Percentiles rank a stretch among this genome's conserved stretches.
phyloP scores from a whole-genome alignment of 306 rosid species.

The Cicer judaicum region DNA sequence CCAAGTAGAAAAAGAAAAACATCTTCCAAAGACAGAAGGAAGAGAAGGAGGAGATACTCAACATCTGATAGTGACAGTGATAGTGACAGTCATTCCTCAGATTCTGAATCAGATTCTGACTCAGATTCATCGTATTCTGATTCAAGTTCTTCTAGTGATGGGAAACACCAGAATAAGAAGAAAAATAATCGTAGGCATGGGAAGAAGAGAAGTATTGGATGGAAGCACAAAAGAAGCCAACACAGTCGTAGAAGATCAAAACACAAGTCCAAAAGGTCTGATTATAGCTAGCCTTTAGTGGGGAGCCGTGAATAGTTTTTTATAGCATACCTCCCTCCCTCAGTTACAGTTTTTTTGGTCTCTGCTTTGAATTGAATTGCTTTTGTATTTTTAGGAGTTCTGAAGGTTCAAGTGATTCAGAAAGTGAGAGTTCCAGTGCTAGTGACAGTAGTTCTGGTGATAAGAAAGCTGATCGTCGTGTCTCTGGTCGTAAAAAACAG shows the following conservation, averaged over 20 bases:
- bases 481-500: conserved; percentile 52
- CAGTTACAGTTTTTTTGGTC: conserved; percentile 39
- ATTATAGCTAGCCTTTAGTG: conserved; percentile 38
- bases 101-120: conserved; percentile 60
- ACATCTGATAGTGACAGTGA: conserved; percentile 74
- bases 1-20: conserved; percentile 60
- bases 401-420: conserved; percentile 68
- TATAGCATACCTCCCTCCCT: conserved; percentile 15
- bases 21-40: conserved; percentile 60
- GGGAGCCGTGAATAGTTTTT: conserved; percentile 12
- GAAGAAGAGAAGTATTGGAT: conserved; percentile 66
- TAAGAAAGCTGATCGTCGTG: conserved; percentile 49
- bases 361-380: conserved; percentile 42
- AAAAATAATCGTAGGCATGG: conserved; percentile 60
- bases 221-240: conserved; percentile 62
- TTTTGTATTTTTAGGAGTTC: conserved; percentile 60
- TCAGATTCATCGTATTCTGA: conserved; percentile 71
- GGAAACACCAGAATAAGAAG: conserved; percentile 69
- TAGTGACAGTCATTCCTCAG: conserved; percentile 60
- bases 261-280: conserved; percentile 68
- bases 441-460: conserved; percentile 68
- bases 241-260: conserved; percentile 61
- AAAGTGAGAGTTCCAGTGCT: conserved; percentile 61
- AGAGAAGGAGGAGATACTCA: conserved; percentile 72
- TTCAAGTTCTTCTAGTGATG: conserved; percentile 75